Percentiles rank a stretch among this genome's conserved stretches.
Conservation (phyloP, 176 grass and related monocot genomes). For the Areca catechu region DNA sequence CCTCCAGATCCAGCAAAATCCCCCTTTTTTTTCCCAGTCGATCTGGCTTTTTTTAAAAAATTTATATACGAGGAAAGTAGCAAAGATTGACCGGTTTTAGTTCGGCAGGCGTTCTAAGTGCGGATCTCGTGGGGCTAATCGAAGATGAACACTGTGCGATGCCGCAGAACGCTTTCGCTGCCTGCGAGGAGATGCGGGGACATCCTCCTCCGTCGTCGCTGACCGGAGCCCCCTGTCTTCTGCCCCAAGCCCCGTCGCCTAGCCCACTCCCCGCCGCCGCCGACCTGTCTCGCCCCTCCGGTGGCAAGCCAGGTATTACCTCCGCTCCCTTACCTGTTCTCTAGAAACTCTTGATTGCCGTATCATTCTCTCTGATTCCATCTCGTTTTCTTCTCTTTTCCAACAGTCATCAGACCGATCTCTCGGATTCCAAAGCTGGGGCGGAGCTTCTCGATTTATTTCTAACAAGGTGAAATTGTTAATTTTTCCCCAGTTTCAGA, state of each 20-base stretch:
- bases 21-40: no score
- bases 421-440: neutral
- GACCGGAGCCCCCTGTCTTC: slow-evolving; percentile 10
- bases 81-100: no score
- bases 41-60: no score
- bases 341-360: no score
- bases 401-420: slow-evolving; percentile 10
- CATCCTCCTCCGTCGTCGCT: neutral
- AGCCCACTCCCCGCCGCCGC: neutral
- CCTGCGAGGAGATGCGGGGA: slow-evolving; percentile 9
- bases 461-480: slow-evolving; percentile 8
- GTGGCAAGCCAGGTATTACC: neutral
- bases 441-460: slow-evolving; percentile 5
- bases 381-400: no score
- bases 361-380: no score
- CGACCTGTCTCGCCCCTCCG: slow-evolving; percentile 1
- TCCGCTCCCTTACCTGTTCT: neutral
- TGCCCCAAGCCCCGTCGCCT: slow-evolving; percentile 25
- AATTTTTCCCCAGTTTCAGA: neutral
- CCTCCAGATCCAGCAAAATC: neutral
- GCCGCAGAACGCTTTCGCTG: slow-evolving; percentile 10
- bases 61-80: no score
- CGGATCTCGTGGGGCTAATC: neutral
- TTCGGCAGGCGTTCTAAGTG: neutral
- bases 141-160: slow-evolving; percentile 20